Conservation (phyloP, 225 moss, liverwort and hornwort genomes). For the Sphagnum contortum region DNA sequence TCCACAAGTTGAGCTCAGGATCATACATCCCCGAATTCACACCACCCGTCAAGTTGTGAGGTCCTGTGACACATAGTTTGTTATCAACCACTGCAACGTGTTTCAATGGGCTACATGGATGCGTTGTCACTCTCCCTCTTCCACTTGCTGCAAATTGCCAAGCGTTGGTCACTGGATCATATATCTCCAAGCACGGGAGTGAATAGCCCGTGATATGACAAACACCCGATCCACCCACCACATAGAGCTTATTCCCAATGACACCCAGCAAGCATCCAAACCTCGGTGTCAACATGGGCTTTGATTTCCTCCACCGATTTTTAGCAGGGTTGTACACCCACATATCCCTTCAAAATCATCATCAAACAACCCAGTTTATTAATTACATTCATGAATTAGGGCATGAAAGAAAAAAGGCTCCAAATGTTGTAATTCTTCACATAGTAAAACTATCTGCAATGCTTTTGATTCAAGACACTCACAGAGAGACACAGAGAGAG, state of each 20-base stretch:
- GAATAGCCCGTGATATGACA: conserved; percentile 43
- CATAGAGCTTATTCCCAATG: conserved; percentile 26
- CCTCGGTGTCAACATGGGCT: conserved; percentile 39
- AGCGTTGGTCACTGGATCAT: conserved; percentile 10
- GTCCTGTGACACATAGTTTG: conserved; percentile 36
- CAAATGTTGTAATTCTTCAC: too few species aligned
- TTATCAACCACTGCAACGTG: conserved; percentile 35
- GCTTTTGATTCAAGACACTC: too few species aligned
- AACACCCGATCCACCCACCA: conserved; percentile 37
- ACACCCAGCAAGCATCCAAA: conserved; percentile 34
- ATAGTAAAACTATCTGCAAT: too few species aligned
- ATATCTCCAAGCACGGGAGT: conserved; percentile 38
- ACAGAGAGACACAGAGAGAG: background rate
- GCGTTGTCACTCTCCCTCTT: conserved; percentile 29
- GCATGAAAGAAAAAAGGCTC: too few species aligned
- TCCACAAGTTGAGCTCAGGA: conserved; percentile 27
- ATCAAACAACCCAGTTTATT: too few species aligned
- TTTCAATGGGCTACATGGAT: conserved; percentile 38
- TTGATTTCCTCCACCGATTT: conserved; percentile 36
- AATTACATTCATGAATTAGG: too few species aligned
- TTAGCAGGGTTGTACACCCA: conserved; percentile 37
- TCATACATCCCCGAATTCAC: conserved; percentile 41
- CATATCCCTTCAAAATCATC: conserved; percentile 17
- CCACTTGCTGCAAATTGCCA: conserved; percentile 40
- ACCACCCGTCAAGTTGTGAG: conserved; percentile 29